phyloP scores from a whole-genome alignment of 75 land plant species.

The Cupressus sempervirens region DNA sequence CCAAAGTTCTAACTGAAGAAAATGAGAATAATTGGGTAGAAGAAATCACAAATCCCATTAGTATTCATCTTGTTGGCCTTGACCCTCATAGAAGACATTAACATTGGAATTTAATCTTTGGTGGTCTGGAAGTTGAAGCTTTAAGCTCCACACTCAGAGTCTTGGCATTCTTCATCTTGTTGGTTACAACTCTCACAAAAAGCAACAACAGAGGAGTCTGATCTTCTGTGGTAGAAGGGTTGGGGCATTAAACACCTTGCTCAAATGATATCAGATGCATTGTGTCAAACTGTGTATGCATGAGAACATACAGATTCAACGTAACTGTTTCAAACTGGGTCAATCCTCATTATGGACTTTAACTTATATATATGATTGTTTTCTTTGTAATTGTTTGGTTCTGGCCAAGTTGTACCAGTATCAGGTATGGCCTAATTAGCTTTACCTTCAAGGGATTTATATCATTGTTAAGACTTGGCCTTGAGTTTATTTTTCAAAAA shows the following conservation, averaged over 20 bases:
- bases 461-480: neutral
- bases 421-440: neutral
- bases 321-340: neutral
- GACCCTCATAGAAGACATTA: neutral
- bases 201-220: neutral
- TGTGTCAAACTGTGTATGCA: neutral
- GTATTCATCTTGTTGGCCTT: neutral
- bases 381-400: neutral
- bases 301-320: neutral
- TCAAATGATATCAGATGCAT: neutral
- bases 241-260: neutral
- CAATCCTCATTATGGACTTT: neutral
- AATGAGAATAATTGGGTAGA: neutral
- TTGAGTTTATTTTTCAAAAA: neutral
- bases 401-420: neutral
- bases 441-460: neutral
- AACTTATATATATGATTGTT: neutral
- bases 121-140: neutral
- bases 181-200: neutral
- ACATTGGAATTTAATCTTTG: neutral
- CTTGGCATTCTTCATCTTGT: neutral
- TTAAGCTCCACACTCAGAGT: neutral
- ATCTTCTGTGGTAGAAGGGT: neutral
- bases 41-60: neutral
- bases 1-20: neutral